Evolutionary conservation across 2,329 filamentous ascomycete species (phyloP), one percentile per base, ranked within the genome.

Genomic region (Xylaria sp.): DNA sequence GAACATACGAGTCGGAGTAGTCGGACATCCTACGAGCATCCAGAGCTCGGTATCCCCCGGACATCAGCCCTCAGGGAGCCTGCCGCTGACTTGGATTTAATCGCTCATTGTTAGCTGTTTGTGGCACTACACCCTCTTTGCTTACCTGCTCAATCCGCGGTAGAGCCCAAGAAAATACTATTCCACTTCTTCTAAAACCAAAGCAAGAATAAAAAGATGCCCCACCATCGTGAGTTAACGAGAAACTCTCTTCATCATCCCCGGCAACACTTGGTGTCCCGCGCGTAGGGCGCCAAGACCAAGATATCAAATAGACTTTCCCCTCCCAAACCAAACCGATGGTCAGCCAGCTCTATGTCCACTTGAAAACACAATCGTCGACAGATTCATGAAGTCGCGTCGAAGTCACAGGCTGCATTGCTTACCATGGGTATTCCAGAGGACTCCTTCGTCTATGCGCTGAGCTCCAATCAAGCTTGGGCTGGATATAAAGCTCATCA

Each of bases 391-490:
- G 34, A 63, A 44, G 44, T 50, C 37, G 34, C 37, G 25, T 44
- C 48, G 13, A 23, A 32, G 25, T 59, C 15, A 25, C 55, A 55
- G 41, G 65, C 46, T 44, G 28, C 50, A 61, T 73, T 65, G 57
- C 76, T 77, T 74, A 77, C 73, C 65, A 76, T 75, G 72, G 68
- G 46, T 50, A 23, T 68, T 72, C 50, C 77, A 83, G 82, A 84
- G 84, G 88, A 91, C 80, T 82, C 84, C 69, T 90, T 90, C 76
- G 82, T 86, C 74, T 86, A 87, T 76, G 89, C 89, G 70, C 81
- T 94, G 75, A 86, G 86, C 81, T 88, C 87, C 75, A 94, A 94
- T 83, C 87, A 88, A 73, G 85, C 89, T 73, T 94, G 91, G 90
- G 90, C 90, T 46, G 84, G 86, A 68, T 88, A 90, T 74, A 90